A percentile compares a stretch with the other conserved stretches of the same genome.
Evolutionary conservation across 2,329 filamentous ascomycete species (phyloP).

Genomic region (Fusarium fracticaudum): DNA sequence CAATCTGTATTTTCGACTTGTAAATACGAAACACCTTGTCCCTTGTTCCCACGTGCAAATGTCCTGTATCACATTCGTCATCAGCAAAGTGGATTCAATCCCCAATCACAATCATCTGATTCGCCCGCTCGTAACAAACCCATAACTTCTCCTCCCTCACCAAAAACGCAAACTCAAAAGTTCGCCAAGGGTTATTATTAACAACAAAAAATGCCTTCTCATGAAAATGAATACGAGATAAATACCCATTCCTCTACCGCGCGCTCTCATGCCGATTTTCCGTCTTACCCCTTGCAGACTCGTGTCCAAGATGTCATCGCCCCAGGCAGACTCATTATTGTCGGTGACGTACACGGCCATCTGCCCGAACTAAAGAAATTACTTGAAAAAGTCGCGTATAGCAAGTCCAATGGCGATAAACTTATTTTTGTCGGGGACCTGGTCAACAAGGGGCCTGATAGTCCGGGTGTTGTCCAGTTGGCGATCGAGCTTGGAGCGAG

Average conservation of each 20-base stretch:
- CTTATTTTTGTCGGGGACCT: constrained; percentile 79
- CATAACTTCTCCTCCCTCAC: neutral
- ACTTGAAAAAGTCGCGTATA: constrained; percentile 72
- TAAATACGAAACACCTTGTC: neutral
- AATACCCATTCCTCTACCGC: neutral
- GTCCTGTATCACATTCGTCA: neutral
- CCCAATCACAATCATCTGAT: neutral
- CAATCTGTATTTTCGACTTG: neutral
- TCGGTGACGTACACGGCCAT: constrained; percentile 92
- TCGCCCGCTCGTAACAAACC: neutral
- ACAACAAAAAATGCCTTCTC: neutral
- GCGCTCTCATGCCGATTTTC: neutral
- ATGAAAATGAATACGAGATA: neutral
- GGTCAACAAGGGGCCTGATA: constrained; percentile 86
- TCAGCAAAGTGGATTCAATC: neutral
- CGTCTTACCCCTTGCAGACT: neutral
- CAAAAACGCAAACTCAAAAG: neutral
- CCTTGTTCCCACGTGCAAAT: neutral
- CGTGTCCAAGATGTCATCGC: neutral
- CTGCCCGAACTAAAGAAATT: constrained; percentile 70
- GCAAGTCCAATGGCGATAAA: constrained; percentile 64
- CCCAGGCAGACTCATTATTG: constrained; percentile 60
- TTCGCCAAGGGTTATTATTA: neutral
- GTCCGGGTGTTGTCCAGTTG: constrained; percentile 76
- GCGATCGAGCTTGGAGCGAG: constrained; percentile 76